Base-by-base conservation (phyloP, 2,329 filamentous ascomycete species). In the Sclerotinia borealis region DNA sequence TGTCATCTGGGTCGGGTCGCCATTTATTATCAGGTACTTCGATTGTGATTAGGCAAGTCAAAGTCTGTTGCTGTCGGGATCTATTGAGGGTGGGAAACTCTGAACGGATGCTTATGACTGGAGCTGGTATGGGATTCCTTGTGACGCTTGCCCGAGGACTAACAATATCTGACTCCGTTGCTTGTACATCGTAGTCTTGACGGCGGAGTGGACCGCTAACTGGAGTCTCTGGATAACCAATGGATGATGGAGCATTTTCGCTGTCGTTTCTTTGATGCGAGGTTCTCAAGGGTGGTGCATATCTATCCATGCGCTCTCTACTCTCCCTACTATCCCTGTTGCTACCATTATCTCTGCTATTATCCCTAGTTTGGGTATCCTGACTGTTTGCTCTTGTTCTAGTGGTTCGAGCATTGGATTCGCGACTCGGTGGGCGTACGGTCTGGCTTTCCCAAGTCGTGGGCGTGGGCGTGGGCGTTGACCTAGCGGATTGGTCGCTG, bases 141-240 rank as follows among this genome's bases (percentile, higher is more conserved):
- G 86, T 83, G 25, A 89, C 74, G 59, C 79, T 83, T 7, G 82
- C 78, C 43, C 89, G 87, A 7, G 92, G 90, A 76, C 87, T 92
- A 67, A 85, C 84, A 22, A 96, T 81, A 39, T 87, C 89, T 0
- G 91, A 91, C 76, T 97, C 93, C 91, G 97, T 96, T 4, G 93
- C 92, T 75, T 98, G 93, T 19, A 96, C 85, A 73, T 98, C 95
- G 72, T 96, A 98, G 74, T 98, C 93, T 73, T 97, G 92, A 62
- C 90, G 88, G 70, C 93, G 85, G 31, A 79, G 79, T 43, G 85
- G 85, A 8, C 83, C 84, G 71, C 85, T 88, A 70, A 91, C 86
- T 19, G 86, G 86, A 3, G 88, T 88, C 67, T 93, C 90, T 31
- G 87, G 83, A 72, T 96, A 96, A 51, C 93, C 92, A 27, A 83